Base-by-base conservation (phyloP, 805 yeast species). In the Debaryomyces hansenii region DNA sequence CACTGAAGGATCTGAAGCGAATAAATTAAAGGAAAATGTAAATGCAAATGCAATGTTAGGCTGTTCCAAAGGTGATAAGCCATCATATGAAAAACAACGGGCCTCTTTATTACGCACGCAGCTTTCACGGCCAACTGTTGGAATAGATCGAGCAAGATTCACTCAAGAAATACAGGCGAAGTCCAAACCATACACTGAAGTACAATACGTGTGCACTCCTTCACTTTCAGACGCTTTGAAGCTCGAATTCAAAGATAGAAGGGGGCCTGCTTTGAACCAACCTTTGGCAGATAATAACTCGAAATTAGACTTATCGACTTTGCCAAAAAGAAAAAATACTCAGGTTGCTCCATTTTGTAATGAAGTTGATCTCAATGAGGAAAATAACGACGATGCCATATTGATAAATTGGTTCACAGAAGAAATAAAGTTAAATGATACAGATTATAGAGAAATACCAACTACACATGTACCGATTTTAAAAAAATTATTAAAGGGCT, bases 321-420 rank as follows among this genome's bases (percentile, higher is more conserved):
- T 46, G 21, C 31, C 27, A 15, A 27, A 28, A 21, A 21, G 20
- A 18, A 10, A 14, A 4, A 9, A 14, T 16, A 31, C 39, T 20
- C 21, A 20, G 28, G 40, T 21, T 4, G 60, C 54, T 10, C 59
- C 64, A 12, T 49, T 56, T 16, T 47, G 55, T 32, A 42, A 49
- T 28, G 39, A 50, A 4, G 40, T 29, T 14, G 54, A 52, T 18
- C 46, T 48, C 32, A 42, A 38, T 32, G 36, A 31, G 20, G 40
- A 24, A 14, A 14, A 37, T 20, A 37, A 34, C 34, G 34, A 38
- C 32, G 46, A 24, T 9, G 5, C 46, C 4, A 45, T 45, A 12
- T 36, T 61, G 16, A 45, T 60, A 32, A 46, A 46, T 27, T 53
- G 57, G 24, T 42, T 59, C 24, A 43, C 47, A 4, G 42, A 50